These are phyloP conservation scores for Bonia amplexicaulis DNA, from an alignment of 176 grass and related monocot species.

Conservation along the genomic window DNA sequence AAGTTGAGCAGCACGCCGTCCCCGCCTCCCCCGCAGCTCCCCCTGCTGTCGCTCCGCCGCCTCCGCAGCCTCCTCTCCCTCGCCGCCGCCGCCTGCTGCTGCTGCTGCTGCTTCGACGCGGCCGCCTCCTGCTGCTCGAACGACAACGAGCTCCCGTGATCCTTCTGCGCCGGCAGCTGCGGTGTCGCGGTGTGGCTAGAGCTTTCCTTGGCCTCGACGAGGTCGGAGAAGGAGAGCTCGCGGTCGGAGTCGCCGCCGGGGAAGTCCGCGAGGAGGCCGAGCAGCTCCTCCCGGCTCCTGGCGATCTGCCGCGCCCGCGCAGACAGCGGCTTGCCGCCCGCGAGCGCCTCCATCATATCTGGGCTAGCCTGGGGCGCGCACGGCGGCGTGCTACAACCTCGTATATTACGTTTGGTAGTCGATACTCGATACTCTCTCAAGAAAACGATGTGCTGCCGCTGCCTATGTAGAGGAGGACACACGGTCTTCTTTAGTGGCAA, in stretches of 20 bases:
- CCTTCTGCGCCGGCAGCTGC: not conserved
- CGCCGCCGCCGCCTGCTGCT: not conserved
- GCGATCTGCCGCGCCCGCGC: slow-evolving; percentile 20
- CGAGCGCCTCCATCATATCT: slow-evolving; percentile 15
- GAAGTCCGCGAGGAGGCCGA: slow-evolving; percentile 41
- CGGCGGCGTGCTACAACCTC: not conserved
- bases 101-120: not conserved
- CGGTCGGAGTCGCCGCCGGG: slow-evolving; percentile 25
- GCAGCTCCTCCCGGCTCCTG: slow-evolving; percentile 46
- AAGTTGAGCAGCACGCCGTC: slow-evolving; percentile 75
- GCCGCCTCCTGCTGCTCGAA: not conserved
- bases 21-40: slow-evolving; percentile 23
- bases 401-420: not conserved
- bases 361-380: no score
- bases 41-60: slow-evolving; percentile 29
- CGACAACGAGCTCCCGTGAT: not conserved
- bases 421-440: not conserved
- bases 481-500: no score
- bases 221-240: slow-evolving; percentile 60
- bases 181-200: not conserved
- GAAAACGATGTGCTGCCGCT: not conserved
- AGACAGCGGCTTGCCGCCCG: slow-evolving; percentile 11
- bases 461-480: not conserved
- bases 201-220: slow-evolving; percentile 19
- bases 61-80: slow-evolving; percentile 4